Evolutionary conservation across 805 yeast genomes (phyloP), one percentile per base, ranked within the genome.

Genomic region (Candida corydali): DNA sequence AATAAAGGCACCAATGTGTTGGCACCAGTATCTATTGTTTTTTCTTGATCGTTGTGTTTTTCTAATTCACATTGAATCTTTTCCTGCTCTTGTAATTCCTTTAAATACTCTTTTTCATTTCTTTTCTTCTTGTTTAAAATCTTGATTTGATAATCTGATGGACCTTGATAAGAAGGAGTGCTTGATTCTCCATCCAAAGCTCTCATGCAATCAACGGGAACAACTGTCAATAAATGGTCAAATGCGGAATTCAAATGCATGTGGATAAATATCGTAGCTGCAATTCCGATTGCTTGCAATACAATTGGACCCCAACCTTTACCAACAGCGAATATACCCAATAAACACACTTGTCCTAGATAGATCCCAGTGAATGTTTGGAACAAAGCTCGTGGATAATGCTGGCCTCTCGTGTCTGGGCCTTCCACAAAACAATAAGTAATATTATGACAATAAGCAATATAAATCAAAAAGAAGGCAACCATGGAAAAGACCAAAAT

Each of bases 231-330:
- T 54, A 88, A 65, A 9, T 73, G 69, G 39, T 73, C 81, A 54
- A 87, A 86, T 0, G 96, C 86, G 7, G 53, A 43, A 43, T 71
- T 76, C 54, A 91, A 58, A 44, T 77, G 73, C 20, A 76, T 12
- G 51, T 91, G 96, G 40, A 76, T 69, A 53, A 86, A 81, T 3
- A 74, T 73, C 0, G 97, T 86, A 45, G 72, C 59, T 7, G 72
- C 75, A 10, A 86, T 50, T 28, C 82, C 68, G 35, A 89, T 69
- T 1, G 78, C 80, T 57, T 84, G 86, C 37, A 91, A 61, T 3
- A 81, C 85, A 45, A 88, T 72, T 25, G 96, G 95, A 30, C 96
- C 98, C 96, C 96, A 91, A 28, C 94, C 83, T 69, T 86, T 86
- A 43, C 94, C 88, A 38, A 91, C 94, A 12, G 78, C 85, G 55